Conservation (phyloP, 805 yeast species). For the Lipomyces lipofer region DNA sequence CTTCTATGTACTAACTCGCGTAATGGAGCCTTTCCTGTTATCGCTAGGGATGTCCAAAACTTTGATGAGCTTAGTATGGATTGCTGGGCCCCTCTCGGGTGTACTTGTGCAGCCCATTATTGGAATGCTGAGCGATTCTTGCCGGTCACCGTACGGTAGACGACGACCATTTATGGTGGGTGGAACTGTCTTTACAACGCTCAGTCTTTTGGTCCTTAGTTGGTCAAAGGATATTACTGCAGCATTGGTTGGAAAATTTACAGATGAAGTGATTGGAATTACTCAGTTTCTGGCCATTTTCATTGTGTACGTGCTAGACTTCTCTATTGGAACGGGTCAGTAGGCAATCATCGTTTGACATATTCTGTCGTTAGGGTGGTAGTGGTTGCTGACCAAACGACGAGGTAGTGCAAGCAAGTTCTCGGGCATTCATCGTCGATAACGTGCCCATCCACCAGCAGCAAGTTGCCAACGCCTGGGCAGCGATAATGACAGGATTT, state of each 20-base stretch:
- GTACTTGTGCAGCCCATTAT: slow-evolving; percentile 64
- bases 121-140: slow-evolving; percentile 58
- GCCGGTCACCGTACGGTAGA: slow-evolving; percentile 49
- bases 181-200: slow-evolving; percentile 52
- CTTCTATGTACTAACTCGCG: not conserved
- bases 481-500: slow-evolving; percentile 61
- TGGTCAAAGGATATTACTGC: slow-evolving; percentile 48
- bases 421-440: slow-evolving; percentile 63
- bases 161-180: slow-evolving; percentile 58
- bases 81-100: slow-evolving; percentile 67
- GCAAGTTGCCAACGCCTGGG: slow-evolving; percentile 64
- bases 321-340: slow-evolving; percentile 47
- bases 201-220: slow-evolving; percentile 49
- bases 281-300: slow-evolving; percentile 52
- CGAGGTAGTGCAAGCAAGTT: slow-evolving; percentile 57
- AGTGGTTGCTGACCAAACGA: not conserved
- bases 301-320: slow-evolving; percentile 55
- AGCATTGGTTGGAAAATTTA: slow-evolving; percentile 32
- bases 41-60: slow-evolving; percentile 63
- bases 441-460: slow-evolving; percentile 59
- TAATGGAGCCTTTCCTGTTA: slow-evolving; percentile 49
- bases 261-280: slow-evolving; percentile 45
- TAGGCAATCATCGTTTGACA: not conserved
- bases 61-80: slow-evolving; percentile 59
- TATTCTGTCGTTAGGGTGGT: too few relatives aligned